Evolutionary conservation across 2,329 filamentous ascomycete genomes (phyloP), one percentile per base, ranked within the genome.

Genomic region (Penicillium freii): DNA sequence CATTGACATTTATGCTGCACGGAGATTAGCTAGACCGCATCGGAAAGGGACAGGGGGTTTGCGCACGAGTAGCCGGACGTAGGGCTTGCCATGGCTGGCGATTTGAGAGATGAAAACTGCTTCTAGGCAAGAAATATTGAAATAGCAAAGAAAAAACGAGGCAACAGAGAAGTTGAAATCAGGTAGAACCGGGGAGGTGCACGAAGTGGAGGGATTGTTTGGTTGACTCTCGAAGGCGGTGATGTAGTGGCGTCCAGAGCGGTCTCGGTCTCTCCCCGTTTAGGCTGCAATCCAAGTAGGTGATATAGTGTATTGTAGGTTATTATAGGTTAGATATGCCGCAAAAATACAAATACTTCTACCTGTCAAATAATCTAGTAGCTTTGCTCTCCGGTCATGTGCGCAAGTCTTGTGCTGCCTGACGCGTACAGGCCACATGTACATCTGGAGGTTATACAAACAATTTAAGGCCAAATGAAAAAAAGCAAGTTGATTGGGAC

Each of bases 1-100:
- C 86, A 72, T 89, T 89, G 60, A 89, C 86, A 73, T 88, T 89
- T 75, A 88, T 87, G 68, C 86, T 88, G 72, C 66, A 53, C 58
- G 58, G 50, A 59, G 43, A 61, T 70, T 65, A 70, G 68, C 62
- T 60, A 63, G 64, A 64, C 67, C 60, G 59, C 55, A 63, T 60
- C 65, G 55, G 60, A 65, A 62, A 60, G 60, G 63, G 57, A 66
- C 55, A 65, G 65, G 65, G 64, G 69, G 61, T 52, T 43, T 65
- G 66, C 77, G 72, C 70, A 80, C 77, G 78, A 79, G 69, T 75
- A 73, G 68, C 75, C 72, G 66, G 66, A 54, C 31, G 73, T 73
- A 54, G 74, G 75, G 66, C 70, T 73, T 73, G 77, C 75, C 77
- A 79, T 78, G 73, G 66, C 70, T 66, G 75, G 74, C 70, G 69